Evolutionary conservation across 352 stramenopile species (phyloP), one percentile per base, ranked within the genome.

Genomic region (Peronospora farinosa): DNA sequence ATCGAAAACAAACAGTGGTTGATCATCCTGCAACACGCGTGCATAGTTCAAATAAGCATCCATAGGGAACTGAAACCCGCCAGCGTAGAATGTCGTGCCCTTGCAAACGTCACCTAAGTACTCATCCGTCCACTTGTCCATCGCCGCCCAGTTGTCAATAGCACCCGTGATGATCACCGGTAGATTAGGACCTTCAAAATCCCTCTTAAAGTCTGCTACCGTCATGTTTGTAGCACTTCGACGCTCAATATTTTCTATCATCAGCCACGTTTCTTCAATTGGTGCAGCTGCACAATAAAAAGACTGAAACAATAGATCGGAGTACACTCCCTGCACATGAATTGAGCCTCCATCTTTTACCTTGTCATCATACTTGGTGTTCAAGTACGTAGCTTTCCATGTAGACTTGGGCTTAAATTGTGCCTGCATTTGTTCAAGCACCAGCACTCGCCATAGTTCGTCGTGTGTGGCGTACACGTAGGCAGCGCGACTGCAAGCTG

Each of bases 1-100:
- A 80, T 98, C 95, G 56, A 98, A 98, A 19, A 98, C 77, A 62
- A 98, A 98, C 43, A 98, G 57, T 17, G 95, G 94, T 39, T 93
- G 72, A 51, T 96, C 84, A 49, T 96, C 88, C 3, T 57, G 31
- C 19, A 91, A 45, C 6, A 67, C 79, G 25, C 69, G 74, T 13
- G 70, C 69, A 68, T 96, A 95, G 33, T 78, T 50, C 7, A 92
- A 51, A 50, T 95, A 96, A 27, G 86, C 71, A 23, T 79, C 63
- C 53, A 96, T 84, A 6, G 78, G 40, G 16, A 96, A 70, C 38
- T 85, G 55, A 46, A 89, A 94, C 1, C 81, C 84, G 5, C 85
- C 85, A 10, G 78, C 80, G 40, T 78, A 74, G 46, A 93, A 90
- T 3, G 63, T 85, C 25, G 83, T 67, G 17, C 60, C 65, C 10